Percentiles rank a stretch among this genome's conserved stretches.
phyloP scores from a whole-genome alignment of 169 alveolate species.

The Cryptosporidium sp. region DNA sequence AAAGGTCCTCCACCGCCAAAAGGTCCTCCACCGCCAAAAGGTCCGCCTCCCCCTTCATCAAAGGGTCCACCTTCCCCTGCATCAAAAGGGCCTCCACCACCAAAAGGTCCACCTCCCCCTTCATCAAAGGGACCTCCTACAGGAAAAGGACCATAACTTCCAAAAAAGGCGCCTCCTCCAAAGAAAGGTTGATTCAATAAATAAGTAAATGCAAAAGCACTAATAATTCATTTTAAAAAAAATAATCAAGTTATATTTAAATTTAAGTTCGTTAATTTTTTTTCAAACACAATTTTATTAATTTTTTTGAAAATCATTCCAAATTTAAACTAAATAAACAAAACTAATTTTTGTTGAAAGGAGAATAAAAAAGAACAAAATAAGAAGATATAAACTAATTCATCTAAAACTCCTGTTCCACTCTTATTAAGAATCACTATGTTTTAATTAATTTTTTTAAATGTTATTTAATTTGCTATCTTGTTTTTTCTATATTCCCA shows the following conservation, averaged over 20 bases:
- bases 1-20: neutral
- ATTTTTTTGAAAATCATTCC: no score
- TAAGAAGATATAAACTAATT: no score
- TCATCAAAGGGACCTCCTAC: slow-evolving; percentile 28
- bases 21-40: neutral
- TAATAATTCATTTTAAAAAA: neutral
- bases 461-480: no score
- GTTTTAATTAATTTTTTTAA: no score
- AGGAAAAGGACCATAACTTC: neutral
- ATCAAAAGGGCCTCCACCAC: neutral
- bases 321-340: no score
- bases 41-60: neutral
- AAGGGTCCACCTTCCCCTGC: neutral
- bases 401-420: no score
- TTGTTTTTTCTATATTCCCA: neutral
- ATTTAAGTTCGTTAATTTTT: no score
- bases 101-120: neutral
- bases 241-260: neutral
- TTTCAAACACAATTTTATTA: no score
- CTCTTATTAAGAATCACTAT: no score
- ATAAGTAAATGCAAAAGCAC: neutral
- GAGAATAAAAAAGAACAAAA: no score
- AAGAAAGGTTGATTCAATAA: neutral
- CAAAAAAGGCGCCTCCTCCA: slow-evolving; percentile 5
- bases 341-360: no score